Percentiles rank a stretch among this genome's conserved stretches.
Evolutionary conservation across 176 grass and related monocot species (phyloP).

Genomic region (Phragmites australis): DNA sequence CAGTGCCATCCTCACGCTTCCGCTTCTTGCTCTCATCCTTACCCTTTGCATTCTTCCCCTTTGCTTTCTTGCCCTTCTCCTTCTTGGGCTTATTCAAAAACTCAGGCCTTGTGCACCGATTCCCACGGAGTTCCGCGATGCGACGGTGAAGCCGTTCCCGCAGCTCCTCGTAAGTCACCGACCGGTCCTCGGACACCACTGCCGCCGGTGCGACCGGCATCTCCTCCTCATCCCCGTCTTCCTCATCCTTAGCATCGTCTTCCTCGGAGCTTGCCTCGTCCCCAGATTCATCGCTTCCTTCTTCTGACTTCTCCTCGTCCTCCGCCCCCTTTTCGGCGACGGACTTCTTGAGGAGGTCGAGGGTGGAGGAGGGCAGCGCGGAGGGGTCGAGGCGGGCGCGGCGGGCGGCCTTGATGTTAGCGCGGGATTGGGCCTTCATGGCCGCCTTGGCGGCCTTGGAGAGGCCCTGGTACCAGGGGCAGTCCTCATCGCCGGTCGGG

Average conservation of each 20-base stretch:
- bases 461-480: constrained; percentile 80
- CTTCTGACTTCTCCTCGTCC: constrained; percentile 34
- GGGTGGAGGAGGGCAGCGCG: constrained; percentile 55
- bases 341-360: constrained; percentile 74
- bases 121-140: constrained; percentile 59
- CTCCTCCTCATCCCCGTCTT: constrained; percentile 14
- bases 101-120: constrained; percentile 72
- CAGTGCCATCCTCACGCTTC: constrained; percentile 44
- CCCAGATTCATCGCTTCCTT: constrained; percentile 27
- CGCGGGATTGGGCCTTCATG: constrained; percentile 65
- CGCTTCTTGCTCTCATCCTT: constrained; percentile 49
- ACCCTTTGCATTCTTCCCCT: constrained; percentile 42
- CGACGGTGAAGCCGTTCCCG: constrained; percentile 50
- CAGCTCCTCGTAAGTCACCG: constrained; percentile 87
- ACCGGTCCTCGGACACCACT: constrained; percentile 45
- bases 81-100: constrained; percentile 55
- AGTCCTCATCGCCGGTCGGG: constrained; percentile 56
- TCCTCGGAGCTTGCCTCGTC: constrained; percentile 35
- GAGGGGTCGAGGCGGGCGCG: constrained; percentile 68
- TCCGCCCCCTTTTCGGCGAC: constrained; percentile 26
- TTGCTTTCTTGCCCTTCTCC: constrained; percentile 62
- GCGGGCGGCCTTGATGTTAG: constrained; percentile 67
- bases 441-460: constrained; percentile 67
- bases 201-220: constrained; percentile 16
- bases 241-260: constrained; percentile 19